Base-by-base conservation (phyloP, 129 eudicot species). In the Centrapalus pauciflorus region DNA sequence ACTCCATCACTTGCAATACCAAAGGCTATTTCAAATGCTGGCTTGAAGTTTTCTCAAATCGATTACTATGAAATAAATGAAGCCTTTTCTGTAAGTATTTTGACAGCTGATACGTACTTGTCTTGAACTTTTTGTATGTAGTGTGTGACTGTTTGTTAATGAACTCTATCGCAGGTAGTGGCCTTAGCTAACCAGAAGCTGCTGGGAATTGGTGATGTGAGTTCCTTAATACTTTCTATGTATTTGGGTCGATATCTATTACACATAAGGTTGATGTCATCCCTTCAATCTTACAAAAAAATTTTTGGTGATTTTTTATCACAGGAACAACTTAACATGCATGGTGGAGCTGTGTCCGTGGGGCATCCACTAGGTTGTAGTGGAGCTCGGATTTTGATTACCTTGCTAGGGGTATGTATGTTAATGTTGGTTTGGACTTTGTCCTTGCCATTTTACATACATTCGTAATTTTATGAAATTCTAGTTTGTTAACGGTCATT, bases 331-430 rank as follows among this genome's bases (percentile, higher is more conserved):
- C 65, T 93, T 25, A 93, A 93, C 48, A 84, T 72, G 26, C 99
- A 93, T 65, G 99, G 99, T 46, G 99, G 99, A 71, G 96, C 92
- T 34, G 99, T 93, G 43, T 93, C 96, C 50, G 76, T 93, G 75
- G 99, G 99, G 25, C 99, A 93, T 78, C 99, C 99, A 5, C 64
- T 93, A 59, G 99, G 99, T 23, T 93, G 99, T 73, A 88, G 99
- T 74, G 99, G 99, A 61, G 99, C 99, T 56, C 87, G 99, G 14
- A 84, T 93, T 55, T 71, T 93, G 87, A 78, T 93, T 72, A 88
- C 99, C 24, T 78, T 93, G 55, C 77, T 93, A 35, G 99, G 96
- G 82, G 98, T 91, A 85, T 6, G 98, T 91, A 85, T 6, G 61
- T 41, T 38, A 51, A 23, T 34, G 35, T 41, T 60, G 12, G 5